Evolutionary conservation across 768 basidiomycete species (phyloP).

Genomic region (Cystofilobasidium capitatum): DNA sequence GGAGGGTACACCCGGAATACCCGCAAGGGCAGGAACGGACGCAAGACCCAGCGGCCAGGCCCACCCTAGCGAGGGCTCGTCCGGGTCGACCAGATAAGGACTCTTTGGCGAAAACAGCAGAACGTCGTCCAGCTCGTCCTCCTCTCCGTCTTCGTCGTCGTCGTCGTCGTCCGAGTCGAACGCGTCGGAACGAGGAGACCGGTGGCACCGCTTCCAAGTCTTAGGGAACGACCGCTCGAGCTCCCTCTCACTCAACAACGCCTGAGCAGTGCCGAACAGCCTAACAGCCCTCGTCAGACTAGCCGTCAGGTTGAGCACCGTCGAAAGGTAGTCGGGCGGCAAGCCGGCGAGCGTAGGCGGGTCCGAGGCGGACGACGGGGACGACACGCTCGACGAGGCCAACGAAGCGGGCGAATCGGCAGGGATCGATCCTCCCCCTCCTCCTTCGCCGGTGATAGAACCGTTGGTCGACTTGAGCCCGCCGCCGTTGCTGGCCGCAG

Average conservation of each 20-base stretch:
- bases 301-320: conserved; percentile 1
- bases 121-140: conserved; percentile 7
- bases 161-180: neutral
- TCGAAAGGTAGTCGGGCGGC: conserved; percentile 21
- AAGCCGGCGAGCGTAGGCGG: neutral
- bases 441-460: too few relatives aligned
- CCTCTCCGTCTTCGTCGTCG: neutral
- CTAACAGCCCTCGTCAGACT: conserved; percentile 1
- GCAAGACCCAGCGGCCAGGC: conserved; percentile 11
- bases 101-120: neutral
- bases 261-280: conserved; percentile 6
- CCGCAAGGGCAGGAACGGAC: neutral
- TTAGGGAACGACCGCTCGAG: conserved; percentile 10
- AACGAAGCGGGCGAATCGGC: conserved; percentile 25
- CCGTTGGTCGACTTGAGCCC: neutral
- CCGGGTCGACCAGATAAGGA: conserved; percentile 13
- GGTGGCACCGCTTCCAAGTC: conserved; percentile 3
- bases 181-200: neutral
- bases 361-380: neutral
- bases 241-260: conserved; percentile 1
- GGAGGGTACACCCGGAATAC: conserved; percentile 1
- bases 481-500: conserved; percentile 1
- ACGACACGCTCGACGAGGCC: conserved; percentile 6
- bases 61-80: conserved; percentile 17
- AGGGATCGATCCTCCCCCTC: neutral